A percentile compares a stretch with the other conserved stretches of the same genome.
Conservation (phyloP, 1,139 yeast species). For the Yamadazyma oceani region DNA sequence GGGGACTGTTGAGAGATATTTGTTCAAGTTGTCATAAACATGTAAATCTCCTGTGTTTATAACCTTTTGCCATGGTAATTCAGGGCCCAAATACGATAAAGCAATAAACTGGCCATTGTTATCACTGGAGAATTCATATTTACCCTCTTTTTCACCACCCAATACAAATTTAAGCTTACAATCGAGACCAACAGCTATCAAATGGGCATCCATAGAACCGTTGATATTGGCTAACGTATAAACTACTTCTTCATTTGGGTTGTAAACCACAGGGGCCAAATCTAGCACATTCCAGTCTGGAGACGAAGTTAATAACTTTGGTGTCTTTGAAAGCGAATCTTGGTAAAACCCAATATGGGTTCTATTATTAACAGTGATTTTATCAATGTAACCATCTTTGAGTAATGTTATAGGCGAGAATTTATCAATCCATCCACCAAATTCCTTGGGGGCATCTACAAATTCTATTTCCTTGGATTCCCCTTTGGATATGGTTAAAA, state of each 20-base stretch:
- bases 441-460: constrained; percentile 37
- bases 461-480: constrained; percentile 14
- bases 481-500: constrained; percentile 24
- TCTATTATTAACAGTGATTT: constrained; percentile 58
- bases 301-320: constrained; percentile 47
- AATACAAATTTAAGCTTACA: constrained; percentile 22
- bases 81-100: constrained; percentile 63
- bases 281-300: constrained; percentile 71
- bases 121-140: constrained; percentile 46
- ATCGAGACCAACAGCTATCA: constrained; percentile 27
- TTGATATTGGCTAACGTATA: constrained; percentile 63
- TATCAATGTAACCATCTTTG: constrained; percentile 70
- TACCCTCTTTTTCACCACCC: constrained; percentile 25
- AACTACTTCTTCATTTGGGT: constrained; percentile 49
- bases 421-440: constrained; percentile 59
- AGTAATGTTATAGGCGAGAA: constrained; percentile 34
- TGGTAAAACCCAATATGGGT: constrained; percentile 72
- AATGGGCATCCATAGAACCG: constrained; percentile 31
- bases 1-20: constrained; percentile 8
- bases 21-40: constrained; percentile 16
- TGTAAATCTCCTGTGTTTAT: constrained; percentile 44
- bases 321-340: constrained; percentile 37
- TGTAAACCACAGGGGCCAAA: constrained; percentile 56
- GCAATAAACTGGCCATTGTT: constrained; percentile 54
- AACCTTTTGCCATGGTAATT: constrained; percentile 61